Conservation (phyloP, 768 basidiomycete genomes). For the Auricularia sp. region DNA sequence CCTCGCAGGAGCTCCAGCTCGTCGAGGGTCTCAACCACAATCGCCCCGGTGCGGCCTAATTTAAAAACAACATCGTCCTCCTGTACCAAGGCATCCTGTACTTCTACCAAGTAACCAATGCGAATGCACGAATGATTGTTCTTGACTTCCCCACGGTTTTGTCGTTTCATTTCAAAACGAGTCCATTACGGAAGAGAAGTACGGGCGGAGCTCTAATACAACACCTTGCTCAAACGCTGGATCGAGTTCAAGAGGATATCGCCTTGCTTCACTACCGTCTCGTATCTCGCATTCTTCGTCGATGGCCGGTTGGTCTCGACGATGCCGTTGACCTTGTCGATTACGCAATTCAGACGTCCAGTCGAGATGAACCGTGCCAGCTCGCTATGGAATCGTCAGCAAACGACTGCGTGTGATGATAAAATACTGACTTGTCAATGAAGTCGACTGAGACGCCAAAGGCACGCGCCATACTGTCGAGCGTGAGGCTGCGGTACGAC, state of each 20-base stretch:
- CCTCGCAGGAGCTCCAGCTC: slow-evolving; percentile 48
- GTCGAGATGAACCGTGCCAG: slow-evolving; percentile 85
- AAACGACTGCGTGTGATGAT: slow-evolving; percentile 2
- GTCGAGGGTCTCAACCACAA: background rate
- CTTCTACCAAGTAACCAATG: too few relatives aligned
- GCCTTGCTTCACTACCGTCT: slow-evolving; percentile 86
- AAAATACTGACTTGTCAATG: slow-evolving; percentile 63
- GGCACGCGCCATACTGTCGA: slow-evolving; percentile 73
- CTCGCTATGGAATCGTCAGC: slow-evolving; percentile 41
- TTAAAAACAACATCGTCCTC: too few relatives aligned
- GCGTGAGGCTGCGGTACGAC: slow-evolving; percentile 77
- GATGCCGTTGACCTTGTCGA: slow-evolving; percentile 90
- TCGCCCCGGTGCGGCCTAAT: too few relatives aligned
- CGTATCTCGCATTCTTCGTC: slow-evolving; percentile 78
- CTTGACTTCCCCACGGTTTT: too few relatives aligned
- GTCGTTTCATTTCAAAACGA: too few relatives aligned
- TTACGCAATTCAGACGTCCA: slow-evolving; percentile 74
- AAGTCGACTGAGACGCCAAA: slow-evolving; percentile 87
- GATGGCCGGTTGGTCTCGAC: slow-evolving; percentile 81
- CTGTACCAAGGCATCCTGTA: too few relatives aligned
- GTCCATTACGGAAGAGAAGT: too few relatives aligned
- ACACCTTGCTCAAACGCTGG: slow-evolving; percentile 82
- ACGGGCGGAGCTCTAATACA: slow-evolving; percentile 30
- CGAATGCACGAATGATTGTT: too few relatives aligned
- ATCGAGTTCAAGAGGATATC: slow-evolving; percentile 82